These are phyloP conservation scores for Leccinum ponderosum DNA, from an alignment of 1,284 basidiomycete genomes.

Conservation along the genomic window DNA sequence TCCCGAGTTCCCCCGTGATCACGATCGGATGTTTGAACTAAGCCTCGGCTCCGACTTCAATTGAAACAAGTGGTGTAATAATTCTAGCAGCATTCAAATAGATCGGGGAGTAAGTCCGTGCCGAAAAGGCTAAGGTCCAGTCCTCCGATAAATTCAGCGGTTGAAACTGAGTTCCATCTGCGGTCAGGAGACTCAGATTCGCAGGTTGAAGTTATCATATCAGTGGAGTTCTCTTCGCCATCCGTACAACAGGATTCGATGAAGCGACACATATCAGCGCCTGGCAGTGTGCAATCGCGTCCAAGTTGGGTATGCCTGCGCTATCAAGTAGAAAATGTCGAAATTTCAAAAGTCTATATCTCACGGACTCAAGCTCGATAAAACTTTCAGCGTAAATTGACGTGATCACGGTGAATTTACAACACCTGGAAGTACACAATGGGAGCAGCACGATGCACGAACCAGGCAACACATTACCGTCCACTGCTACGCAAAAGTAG, in stretches of 20 bases:
- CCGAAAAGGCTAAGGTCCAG: too few relatives aligned
- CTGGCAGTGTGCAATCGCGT: too few relatives aligned
- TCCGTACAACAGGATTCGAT: too few relatives aligned
- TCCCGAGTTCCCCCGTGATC: not conserved
- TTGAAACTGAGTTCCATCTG: too few relatives aligned
- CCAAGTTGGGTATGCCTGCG: not conserved
- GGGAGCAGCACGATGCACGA: not conserved
- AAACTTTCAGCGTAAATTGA: not conserved
- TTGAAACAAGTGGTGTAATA: not conserved
- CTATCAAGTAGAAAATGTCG: not conserved
- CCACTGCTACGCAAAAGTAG: not conserved
- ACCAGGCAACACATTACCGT: not conserved
- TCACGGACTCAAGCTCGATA: not conserved
- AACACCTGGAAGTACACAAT: not conserved
- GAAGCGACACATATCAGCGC: too few relatives aligned
- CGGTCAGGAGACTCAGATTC: too few relatives aligned
- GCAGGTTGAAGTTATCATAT: too few relatives aligned
- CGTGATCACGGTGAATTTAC: not conserved
- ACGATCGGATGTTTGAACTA: not conserved
- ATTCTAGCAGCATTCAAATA: not conserved
- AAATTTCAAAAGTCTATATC: not conserved
- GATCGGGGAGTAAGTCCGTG: not conserved
- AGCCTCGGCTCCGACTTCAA: not conserved
- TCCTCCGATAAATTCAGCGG: too few relatives aligned
- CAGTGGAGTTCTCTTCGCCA: too few relatives aligned